Percentiles rank a stretch among this genome's conserved stretches.
Conservation (phyloP, 1,284 basidiomycete genomes). For the Pseudozyma sp. region DNA sequence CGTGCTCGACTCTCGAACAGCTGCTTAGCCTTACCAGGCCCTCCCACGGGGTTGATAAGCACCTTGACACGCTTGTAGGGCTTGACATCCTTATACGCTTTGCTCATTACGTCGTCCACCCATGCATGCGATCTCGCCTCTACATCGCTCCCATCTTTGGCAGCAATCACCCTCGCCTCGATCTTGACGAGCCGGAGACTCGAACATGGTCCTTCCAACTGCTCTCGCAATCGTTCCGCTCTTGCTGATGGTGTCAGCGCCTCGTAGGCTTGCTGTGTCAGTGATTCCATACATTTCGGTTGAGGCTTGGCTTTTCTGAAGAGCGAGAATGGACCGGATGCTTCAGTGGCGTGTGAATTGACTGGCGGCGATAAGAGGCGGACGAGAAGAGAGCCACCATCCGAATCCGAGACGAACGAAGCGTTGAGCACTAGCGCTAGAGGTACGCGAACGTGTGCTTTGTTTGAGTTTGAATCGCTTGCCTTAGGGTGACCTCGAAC, state of each 20-base stretch:
- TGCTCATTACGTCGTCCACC: slow-evolving; percentile 42
- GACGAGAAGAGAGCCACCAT: slow-evolving; percentile 62
- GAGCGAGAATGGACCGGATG: slow-evolving; percentile 28
- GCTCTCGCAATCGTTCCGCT: slow-evolving; percentile 30
- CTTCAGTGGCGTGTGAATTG: slow-evolving; percentile 5
- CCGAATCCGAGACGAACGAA: slow-evolving; percentile 61
- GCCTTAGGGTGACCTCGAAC: slow-evolving; percentile 31
- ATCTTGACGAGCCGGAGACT: slow-evolving; percentile 60
- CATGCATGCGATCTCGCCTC: slow-evolving; percentile 37
- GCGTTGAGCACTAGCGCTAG: slow-evolving; percentile 53
- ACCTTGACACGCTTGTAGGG: slow-evolving; percentile 70
- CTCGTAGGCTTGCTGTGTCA: slow-evolving; percentile 23
- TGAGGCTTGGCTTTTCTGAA: slow-evolving; percentile 33
- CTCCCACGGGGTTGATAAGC: slow-evolving; percentile 89
- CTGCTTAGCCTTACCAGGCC: slow-evolving; percentile 79
- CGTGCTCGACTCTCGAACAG: slow-evolving; percentile 78
- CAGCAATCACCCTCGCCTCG: slow-evolving; percentile 45
- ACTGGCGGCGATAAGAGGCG: slow-evolving; percentile 55
- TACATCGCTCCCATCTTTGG: slow-evolving; percentile 19
- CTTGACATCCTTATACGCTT: slow-evolving; percentile 40
- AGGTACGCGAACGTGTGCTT: slow-evolving; percentile 52
- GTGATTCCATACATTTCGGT: slow-evolving; percentile 34
- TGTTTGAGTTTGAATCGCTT: slow-evolving; percentile 11
- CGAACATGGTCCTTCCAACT: slow-evolving; percentile 56
- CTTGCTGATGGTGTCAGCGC: slow-evolving; percentile 18